Conservation (phyloP, 805 yeast genomes). For the Candida germanica region DNA sequence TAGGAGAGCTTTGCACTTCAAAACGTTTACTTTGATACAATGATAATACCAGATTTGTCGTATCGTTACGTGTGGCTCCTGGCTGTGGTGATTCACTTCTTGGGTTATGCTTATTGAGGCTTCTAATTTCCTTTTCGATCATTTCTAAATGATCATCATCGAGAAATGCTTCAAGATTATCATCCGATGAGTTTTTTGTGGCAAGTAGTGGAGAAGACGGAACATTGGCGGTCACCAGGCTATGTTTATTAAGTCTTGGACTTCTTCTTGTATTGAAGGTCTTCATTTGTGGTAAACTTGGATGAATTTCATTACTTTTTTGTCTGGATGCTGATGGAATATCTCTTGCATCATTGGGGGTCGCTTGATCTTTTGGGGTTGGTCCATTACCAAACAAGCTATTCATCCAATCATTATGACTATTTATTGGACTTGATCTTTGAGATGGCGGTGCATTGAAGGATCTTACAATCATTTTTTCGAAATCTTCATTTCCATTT, state of each 20-base stretch:
- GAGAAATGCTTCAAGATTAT: conserved; percentile 15
- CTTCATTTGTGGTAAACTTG: conserved; percentile 29
- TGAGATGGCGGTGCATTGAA: conserved; percentile 21
- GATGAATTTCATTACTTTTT: conserved; percentile 14
- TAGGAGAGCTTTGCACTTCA: conserved; percentile 11
- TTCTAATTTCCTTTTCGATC: conserved; percentile 20
- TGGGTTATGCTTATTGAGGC: conserved; percentile 11
- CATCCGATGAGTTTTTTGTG: conserved; percentile 12
- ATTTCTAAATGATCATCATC: conserved; percentile 15
- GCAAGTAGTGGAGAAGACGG: conserved; percentile 36
- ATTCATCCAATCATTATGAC: conserved; percentile 39
- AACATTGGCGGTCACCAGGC: conserved; percentile 17
- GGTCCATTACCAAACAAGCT: conserved; percentile 41
- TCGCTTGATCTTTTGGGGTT: conserved; percentile 34
- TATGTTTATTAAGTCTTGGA: conserved; percentile 21
- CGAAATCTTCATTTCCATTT: conserved; percentile 20
- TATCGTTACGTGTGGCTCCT: conserved; percentile 35
- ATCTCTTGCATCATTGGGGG: conserved; percentile 8
- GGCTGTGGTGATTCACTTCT: conserved; percentile 29
- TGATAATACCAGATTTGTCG: conserved; percentile 27
- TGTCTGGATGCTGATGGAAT: neutral
- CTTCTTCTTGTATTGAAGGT: conserved; percentile 25
- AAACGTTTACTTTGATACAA: conserved; percentile 11
- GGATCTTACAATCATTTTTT: conserved; percentile 24
- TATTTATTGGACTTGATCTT: conserved; percentile 37